Base-by-base conservation (phyloP, 148 eudicot genomes). In the Chenopodium formosanum region DNA sequence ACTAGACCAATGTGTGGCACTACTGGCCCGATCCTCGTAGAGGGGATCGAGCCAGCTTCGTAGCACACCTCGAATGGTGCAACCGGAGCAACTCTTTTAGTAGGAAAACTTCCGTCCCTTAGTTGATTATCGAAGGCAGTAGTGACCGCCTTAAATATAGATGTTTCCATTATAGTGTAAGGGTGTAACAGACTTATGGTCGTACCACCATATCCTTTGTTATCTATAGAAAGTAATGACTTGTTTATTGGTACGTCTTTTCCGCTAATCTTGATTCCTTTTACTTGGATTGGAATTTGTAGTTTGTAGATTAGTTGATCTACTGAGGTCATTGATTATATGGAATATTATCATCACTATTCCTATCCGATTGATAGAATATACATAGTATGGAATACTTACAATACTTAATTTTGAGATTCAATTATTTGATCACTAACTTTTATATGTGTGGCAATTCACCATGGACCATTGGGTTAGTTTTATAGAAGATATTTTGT, bases 1-100 rank as follows among this genome's bases (percentile, higher is more conserved):
- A 88, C 90, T 3, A 91, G 78, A 37, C 84, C 83, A 17, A 91
- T 86, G 16, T 50, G 10, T 0, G 90, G 94, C 82, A 86, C 89
- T 5, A 64, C 85, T 1, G 81, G 82, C 13, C 89, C 90, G 5
- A 83, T 40, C 19, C 85, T 68, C 0, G 86, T 87, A 17, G 77
- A 66, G 0, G 63, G 4, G 7, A 85, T 47, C 11, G 44, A 53
- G 12, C 37, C 81, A 1, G 81, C 46, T n/a, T 67, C 58, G 20
- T 82, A 91, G 23, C 94, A 91, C 1, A 70, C 62, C 47, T 72
- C 83, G 14, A 91, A 91, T 2, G 91, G 91, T 14, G 82, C 70
- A 13, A 83, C 80, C 0, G 88, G 56, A 0, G 52, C 69, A 1
- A 85, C 90, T 22, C 83, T 82, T 3, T 81, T 75, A 0, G 74